Evolutionary conservation across 1,284 basidiomycete genomes (phyloP).

Genomic region (Cutaneotrichosporon spelunceum): DNA sequence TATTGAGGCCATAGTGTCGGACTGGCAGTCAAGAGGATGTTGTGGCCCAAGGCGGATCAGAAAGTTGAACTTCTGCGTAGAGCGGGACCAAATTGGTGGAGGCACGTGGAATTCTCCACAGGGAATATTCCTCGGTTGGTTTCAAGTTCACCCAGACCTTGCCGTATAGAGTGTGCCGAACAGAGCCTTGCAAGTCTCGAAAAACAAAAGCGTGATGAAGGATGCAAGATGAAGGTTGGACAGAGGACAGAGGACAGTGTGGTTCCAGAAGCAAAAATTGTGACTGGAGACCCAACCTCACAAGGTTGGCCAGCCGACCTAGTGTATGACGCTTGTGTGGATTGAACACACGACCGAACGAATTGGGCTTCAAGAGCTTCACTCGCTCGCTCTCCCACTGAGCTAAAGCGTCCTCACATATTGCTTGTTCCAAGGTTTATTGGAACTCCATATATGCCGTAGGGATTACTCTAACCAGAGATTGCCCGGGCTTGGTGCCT

Average conservation of each 20-base stretch:
- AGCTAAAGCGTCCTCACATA: conserved; percentile 1
- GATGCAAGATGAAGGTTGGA: no score
- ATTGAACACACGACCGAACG: conserved; percentile 12
- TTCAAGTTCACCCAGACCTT: no score
- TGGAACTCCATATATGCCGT: no score
- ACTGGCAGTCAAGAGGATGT: background rate
- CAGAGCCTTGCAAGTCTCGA: no score
- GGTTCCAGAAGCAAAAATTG: background rate
- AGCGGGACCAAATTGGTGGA: background rate
- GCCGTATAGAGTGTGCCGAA: no score
- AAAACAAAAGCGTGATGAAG: no score
- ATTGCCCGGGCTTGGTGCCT: no score
- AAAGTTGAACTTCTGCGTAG: conserved; percentile 2
- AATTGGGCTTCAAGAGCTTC: conserved; percentile 5
- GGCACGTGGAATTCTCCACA: background rate
- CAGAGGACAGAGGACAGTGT: no score
- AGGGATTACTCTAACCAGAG: no score
- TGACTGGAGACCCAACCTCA: background rate
- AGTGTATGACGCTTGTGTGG: conserved; percentile 7
- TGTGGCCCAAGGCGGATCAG: background rate
- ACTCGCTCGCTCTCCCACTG: conserved; percentile 12
- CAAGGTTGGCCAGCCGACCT: background rate
- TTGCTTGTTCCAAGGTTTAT: background rate
- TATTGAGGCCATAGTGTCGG: conserved; percentile 38
- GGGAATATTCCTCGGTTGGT: no score